Evolutionary conservation across 148 eudicot species (phyloP).

Genomic region (Salicornia ramosissima): DNA sequence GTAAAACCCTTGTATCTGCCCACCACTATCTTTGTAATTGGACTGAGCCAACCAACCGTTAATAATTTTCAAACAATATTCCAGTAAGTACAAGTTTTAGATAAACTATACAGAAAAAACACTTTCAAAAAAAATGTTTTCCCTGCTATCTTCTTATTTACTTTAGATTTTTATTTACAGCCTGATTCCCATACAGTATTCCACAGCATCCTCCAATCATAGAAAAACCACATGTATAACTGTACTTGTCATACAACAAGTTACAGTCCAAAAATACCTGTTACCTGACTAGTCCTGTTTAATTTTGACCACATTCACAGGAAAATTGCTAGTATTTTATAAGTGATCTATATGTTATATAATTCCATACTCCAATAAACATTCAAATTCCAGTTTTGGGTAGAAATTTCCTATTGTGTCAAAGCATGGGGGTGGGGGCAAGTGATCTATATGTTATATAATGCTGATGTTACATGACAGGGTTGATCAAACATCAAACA

Average conservation of each 20-base stretch:
- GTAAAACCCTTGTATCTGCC: no score
- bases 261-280: not conserved
- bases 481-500: not conserved
- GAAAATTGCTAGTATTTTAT: no score
- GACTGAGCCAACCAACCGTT: not conserved
- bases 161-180: no score
- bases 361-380: no score
- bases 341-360: no score
- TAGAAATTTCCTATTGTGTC: not conserved
- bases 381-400: not conserved
- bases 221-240: not conserved
- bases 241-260: not conserved
- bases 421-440: not conserved
- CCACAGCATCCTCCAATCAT: no score
- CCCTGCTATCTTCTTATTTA: no score
- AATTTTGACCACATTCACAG: not conserved
- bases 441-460: not conserved
- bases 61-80: not conserved
- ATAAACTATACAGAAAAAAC: not conserved
- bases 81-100: not conserved
- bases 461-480: not conserved
- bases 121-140: not conserved
- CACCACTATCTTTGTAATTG: not conserved
- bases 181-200: no score
- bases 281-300: not conserved